phyloP scores from a whole-genome alignment of 495 filamentous ascomycete genomes.

The Neurospora sp. region DNA sequence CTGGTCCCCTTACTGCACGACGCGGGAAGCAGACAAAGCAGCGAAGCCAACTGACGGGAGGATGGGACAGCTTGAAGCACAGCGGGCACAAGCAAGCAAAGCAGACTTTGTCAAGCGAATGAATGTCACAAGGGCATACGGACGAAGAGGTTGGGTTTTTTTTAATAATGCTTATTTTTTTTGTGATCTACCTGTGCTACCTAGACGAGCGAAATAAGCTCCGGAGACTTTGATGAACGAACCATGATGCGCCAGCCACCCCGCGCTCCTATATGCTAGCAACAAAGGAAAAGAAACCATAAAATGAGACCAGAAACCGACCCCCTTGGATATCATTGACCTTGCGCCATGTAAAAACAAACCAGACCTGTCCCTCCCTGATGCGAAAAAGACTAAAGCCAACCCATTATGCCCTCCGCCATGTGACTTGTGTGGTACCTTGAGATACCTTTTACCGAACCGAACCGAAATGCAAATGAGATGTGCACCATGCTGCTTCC shows the following conservation, averaged over 20 bases:
- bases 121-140: background rate
- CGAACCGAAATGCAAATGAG: background rate
- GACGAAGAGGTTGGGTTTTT: background rate
- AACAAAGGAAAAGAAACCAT: background rate
- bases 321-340: background rate
- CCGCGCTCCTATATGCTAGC: background rate
- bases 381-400: background rate
- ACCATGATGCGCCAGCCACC: background rate
- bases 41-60: background rate
- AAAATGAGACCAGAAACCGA: background rate
- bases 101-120: background rate
- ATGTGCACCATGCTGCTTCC: background rate
- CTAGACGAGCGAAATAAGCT: background rate
- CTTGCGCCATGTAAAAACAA: background rate
- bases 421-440: background rate
- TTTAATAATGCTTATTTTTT: background rate
- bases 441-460: background rate
- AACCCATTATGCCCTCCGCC: background rate
- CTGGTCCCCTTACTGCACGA: background rate
- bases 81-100: background rate
- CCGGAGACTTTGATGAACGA: background rate
- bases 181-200: background rate
- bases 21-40: background rate
- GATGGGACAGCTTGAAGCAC: background rate
- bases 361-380: background rate